Base-by-base conservation (phyloP, 176 grass and related monocot species). In the Triticum dicoccoides region DNA sequence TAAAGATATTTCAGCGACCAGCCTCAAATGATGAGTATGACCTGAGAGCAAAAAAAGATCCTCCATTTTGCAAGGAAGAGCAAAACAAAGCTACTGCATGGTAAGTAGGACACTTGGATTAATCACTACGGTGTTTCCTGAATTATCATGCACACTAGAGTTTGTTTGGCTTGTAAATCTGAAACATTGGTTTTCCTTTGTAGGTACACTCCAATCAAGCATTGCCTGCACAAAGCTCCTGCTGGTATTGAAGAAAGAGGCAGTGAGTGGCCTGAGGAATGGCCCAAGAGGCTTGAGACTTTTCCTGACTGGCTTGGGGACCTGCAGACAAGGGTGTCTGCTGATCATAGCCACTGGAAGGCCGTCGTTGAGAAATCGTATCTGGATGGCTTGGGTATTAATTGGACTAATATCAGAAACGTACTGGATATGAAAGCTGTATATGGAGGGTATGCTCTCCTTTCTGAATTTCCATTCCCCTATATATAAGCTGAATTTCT, bases 1-100 rank as follows among this genome's bases (percentile, higher is more conserved):
- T 98, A 65, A 95, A 93, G 80, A 92, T 98, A 88, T 98, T 95
- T 87, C 96, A 98, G 86, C 93, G 93, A 51, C 96, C 96, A 65
- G 90, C 93, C 75, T 88, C 96, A 69, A 98, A 98, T 65, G 96
- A 96, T 70, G 34, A 83, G 84, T 98, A 92, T 86, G 93, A 94
- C 82, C 80, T 96, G 34, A 93, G 96, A 92, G 85, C 87, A 82
- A 94, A 42, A 64, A 98, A 92, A 88, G 88, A 91, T 42, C 91
- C 96, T 80, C 90, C 92, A 47, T 98, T 96, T 64, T 98, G 96
- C 83, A 94, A 92, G 83, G 93, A 94, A 89, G 77, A 96, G 41
- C 91, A 96, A 29, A 94, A 96, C 65, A 89, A 86, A 89, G 94
- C 93, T 80, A 74, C 64, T 72, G 88, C 96, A 80, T 98, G 93